phyloP scores from a whole-genome alignment of 1,284 basidiomycete species.

The Anthracocystis setariae region DNA sequence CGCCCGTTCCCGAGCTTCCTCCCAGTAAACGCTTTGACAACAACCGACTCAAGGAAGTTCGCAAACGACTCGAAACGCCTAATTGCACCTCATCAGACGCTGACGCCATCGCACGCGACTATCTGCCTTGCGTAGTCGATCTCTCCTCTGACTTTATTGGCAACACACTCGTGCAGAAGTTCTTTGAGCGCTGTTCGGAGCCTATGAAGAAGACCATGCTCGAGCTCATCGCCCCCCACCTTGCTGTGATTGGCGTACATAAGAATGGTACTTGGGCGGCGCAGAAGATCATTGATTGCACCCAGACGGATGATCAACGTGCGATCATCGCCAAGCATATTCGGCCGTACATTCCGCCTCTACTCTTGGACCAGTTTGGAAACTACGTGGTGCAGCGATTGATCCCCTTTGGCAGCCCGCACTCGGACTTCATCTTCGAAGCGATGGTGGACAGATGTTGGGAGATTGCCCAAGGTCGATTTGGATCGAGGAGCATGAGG shows the following conservation, averaged over 20 bases:
- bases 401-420: slow-evolving; percentile 86
- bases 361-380: slow-evolving; percentile 94
- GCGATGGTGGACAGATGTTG: slow-evolving; percentile 98
- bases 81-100: slow-evolving; percentile 86
- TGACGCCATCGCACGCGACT: slow-evolving; percentile 86
- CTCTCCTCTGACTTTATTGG: slow-evolving; percentile 98
- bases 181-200: slow-evolving; percentile 89
- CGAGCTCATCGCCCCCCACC: slow-evolving; percentile 89
- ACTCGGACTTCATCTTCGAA: slow-evolving; percentile 95
- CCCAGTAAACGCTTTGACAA: slow-evolving; percentile 80
- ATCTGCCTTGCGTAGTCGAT: slow-evolving; percentile 82
- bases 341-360: slow-evolving; percentile 88
- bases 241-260: slow-evolving; percentile 97
- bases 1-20: slow-evolving; percentile 56
- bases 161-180: slow-evolving; percentile 96
- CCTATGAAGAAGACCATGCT: slow-evolving; percentile 85
- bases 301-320: slow-evolving; percentile 87
- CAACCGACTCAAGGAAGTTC: slow-evolving; percentile 84
- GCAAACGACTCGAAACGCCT: slow-evolving; percentile 86
- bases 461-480: slow-evolving; percentile 95
- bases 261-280: slow-evolving; percentile 99
- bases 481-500: slow-evolving; percentile 96
- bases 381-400: slow-evolving; percentile 98
- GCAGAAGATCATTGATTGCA: slow-evolving; percentile 88
- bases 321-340: slow-evolving; percentile 85